Conservation (phyloP, 495 filamentous ascomycete species). For the Hyaloscypha finlandica region DNA sequence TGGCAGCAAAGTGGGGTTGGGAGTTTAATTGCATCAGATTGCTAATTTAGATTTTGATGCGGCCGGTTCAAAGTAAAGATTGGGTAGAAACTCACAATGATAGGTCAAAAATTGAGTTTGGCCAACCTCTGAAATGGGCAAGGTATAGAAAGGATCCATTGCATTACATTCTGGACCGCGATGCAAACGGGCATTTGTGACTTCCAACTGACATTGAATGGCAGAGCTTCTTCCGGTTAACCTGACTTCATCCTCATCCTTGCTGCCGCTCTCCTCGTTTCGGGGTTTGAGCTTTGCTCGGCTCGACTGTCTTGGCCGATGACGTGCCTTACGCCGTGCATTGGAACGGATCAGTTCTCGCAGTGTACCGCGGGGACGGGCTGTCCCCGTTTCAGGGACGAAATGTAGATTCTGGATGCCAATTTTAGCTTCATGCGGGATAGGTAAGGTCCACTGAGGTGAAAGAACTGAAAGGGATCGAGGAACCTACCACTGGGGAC, state of each 20-base stretch:
- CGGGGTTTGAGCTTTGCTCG: background rate
- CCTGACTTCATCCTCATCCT: background rate
- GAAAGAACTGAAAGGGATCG: background rate
- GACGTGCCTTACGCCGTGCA: slow-evolving; percentile 4
- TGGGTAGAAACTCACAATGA: background rate
- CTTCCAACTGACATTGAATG: background rate
- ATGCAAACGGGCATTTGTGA: background rate
- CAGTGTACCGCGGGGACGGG: background rate
- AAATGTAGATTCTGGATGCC: slow-evolving; percentile 6
- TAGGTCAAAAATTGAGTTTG: slow-evolving; percentile 4
- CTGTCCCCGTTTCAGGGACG: slow-evolving; percentile 6
- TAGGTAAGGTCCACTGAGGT: background rate
- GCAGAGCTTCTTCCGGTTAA: background rate
- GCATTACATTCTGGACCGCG: background rate
- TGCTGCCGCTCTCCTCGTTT: background rate
- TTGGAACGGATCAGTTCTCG: slow-evolving; percentile 12
- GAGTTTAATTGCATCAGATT: too few relatives aligned
- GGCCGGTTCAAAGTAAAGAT: too few relatives aligned
- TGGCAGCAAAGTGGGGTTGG: too few relatives aligned
- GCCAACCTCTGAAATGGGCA: background rate
- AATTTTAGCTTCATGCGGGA: background rate
- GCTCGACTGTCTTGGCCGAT: background rate
- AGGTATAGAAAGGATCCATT: slow-evolving; percentile 5
- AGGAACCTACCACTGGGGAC: background rate
- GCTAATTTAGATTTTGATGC: too few relatives aligned